phyloP scores from a whole-genome alignment of 345 rosid genomes.

The Eucalyptus sp. region DNA sequence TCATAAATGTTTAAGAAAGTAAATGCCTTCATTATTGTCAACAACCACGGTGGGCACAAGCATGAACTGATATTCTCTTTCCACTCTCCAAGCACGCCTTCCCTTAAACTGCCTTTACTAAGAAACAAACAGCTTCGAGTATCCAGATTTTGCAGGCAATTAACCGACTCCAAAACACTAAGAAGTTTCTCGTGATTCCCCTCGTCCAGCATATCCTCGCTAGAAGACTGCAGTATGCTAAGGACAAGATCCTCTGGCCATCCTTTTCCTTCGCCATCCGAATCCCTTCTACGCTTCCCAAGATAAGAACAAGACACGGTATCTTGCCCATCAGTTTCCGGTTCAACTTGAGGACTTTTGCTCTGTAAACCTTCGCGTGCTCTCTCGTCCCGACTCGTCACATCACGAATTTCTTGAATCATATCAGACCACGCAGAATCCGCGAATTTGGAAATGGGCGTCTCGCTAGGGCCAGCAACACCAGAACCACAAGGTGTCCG shows the following conservation, averaged over 20 bases:
- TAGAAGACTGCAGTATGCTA: slow-evolving; percentile 29
- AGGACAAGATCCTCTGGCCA: slow-evolving; percentile 27
- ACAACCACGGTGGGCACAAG: slow-evolving; percentile 77
- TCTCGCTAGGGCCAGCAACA: slow-evolving; percentile 3
- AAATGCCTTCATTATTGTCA: slow-evolving; percentile 48
- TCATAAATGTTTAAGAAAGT: slow-evolving; percentile 49
- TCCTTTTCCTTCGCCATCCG: slow-evolving; percentile 7
- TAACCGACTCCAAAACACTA: slow-evolving; percentile 47
- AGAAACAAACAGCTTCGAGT: slow-evolving; percentile 41
- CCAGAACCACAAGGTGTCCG: slow-evolving; percentile 16
- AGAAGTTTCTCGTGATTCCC: slow-evolving; percentile 44
- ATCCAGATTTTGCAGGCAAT: slow-evolving; percentile 44
- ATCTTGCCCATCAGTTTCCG: neutral
- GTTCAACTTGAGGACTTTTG: slow-evolving; percentile 1
- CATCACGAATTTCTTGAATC: slow-evolving; percentile 33
- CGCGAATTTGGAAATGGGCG: slow-evolving; percentile 26
- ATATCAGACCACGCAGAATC: slow-evolving; percentile 47
- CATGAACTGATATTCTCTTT: slow-evolving; percentile 11
- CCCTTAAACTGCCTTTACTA: slow-evolving; percentile 1
- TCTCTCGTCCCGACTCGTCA: neutral
- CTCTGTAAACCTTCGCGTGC: neutral
- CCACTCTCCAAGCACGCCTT: neutral
- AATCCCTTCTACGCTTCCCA: slow-evolving; percentile 34
- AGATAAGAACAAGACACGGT: neutral
- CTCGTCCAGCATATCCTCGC: slow-evolving; percentile 27